These are phyloP conservation scores for Phlebiopsis flavidoalba DNA, from an alignment of 768 basidiomycete species.

Conservation along the genomic window DNA sequence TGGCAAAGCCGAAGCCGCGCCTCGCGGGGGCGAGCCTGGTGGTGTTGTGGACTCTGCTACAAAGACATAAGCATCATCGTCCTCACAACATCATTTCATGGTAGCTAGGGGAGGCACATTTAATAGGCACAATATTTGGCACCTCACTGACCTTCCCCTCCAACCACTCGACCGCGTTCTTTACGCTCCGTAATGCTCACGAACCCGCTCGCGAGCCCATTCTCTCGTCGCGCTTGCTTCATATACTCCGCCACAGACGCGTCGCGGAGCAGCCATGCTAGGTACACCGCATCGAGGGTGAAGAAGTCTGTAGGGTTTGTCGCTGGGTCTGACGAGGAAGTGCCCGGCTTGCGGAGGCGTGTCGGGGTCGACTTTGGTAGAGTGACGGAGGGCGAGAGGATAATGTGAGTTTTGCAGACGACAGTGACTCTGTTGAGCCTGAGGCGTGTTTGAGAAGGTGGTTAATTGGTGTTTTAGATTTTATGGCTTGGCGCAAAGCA, in stretches of 20 bases:
- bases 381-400: conserved; percentile 43
- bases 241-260: conserved; percentile 82
- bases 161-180: conserved; percentile 82
- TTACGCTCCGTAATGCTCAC: conserved; percentile 87
- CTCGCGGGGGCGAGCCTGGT: conserved; percentile 46
- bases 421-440: conserved; percentile 40
- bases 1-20: not conserved
- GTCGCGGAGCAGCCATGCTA: conserved; percentile 79
- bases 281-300: conserved; percentile 73
- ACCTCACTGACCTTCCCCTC: conserved; percentile 50
- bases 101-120: conserved; percentile 37
- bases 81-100: not conserved
- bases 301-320: conserved; percentile 54
- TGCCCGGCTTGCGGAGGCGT: conserved; percentile 66
- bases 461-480: conserved; percentile 44
- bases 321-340: conserved; percentile 34
- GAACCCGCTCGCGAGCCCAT: conserved; percentile 66
- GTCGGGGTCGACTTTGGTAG: conserved; percentile 76
- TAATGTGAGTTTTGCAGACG: conserved; percentile 61
- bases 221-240: conserved; percentile 72
- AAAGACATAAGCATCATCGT: not conserved
- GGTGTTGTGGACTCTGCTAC: conserved; percentile 54
- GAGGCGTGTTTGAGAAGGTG: conserved; percentile 40
- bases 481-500: conserved; percentile 60
- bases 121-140: conserved; percentile 44